Evolutionary conservation across 768 basidiomycete species (phyloP).

Genomic region (Tylopilus vinaceipallidus): DNA sequence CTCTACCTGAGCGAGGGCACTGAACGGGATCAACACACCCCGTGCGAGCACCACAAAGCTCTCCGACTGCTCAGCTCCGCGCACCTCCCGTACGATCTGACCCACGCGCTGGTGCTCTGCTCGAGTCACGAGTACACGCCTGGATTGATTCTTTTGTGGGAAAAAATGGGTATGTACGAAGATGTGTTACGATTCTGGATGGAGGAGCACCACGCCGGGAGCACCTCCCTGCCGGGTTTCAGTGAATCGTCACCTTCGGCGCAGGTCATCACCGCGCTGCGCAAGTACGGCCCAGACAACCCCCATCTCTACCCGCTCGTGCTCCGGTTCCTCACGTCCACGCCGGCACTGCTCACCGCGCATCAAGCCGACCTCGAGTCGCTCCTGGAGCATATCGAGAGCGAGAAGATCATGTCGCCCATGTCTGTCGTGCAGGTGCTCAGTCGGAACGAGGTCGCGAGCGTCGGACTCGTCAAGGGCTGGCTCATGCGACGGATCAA

Average conservation of each 20-base stretch:
- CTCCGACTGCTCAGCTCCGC: slow-evolving; percentile 63
- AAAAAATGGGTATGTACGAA: slow-evolving; percentile 93
- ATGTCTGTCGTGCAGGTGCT: slow-evolving; percentile 88
- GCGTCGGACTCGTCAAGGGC: slow-evolving; percentile 86
- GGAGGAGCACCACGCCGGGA: slow-evolving; percentile 48
- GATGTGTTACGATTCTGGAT: slow-evolving; percentile 94
- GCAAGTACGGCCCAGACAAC: slow-evolving; percentile 67
- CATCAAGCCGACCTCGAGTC: slow-evolving; percentile 71
- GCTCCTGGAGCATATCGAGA: slow-evolving; percentile 77
- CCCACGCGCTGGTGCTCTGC: slow-evolving; percentile 93
- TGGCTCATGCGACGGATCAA: slow-evolving; percentile 84
- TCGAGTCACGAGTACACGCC: slow-evolving; percentile 78
- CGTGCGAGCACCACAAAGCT: slow-evolving; percentile 52
- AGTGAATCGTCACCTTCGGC: slow-evolving; percentile 36
- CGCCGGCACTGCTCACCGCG: slow-evolving; percentile 63
- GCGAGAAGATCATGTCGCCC: slow-evolving; percentile 81
- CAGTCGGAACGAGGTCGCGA: slow-evolving; percentile 85
- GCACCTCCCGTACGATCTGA: slow-evolving; percentile 75
- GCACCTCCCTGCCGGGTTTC: slow-evolving; percentile 3
- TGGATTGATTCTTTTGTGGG: slow-evolving; percentile 90
- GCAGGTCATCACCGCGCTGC: slow-evolving; percentile 68
- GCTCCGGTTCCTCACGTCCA: slow-evolving; percentile 84
- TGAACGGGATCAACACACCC: slow-evolving; percentile 21
- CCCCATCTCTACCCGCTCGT: slow-evolving; percentile 85
- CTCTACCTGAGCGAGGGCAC: slow-evolving; percentile 66